Percentiles rank a stretch among this genome's conserved stretches.
phyloP scores from a whole-genome alignment of 768 basidiomycete genomes.

The Suillus subaureus region DNA sequence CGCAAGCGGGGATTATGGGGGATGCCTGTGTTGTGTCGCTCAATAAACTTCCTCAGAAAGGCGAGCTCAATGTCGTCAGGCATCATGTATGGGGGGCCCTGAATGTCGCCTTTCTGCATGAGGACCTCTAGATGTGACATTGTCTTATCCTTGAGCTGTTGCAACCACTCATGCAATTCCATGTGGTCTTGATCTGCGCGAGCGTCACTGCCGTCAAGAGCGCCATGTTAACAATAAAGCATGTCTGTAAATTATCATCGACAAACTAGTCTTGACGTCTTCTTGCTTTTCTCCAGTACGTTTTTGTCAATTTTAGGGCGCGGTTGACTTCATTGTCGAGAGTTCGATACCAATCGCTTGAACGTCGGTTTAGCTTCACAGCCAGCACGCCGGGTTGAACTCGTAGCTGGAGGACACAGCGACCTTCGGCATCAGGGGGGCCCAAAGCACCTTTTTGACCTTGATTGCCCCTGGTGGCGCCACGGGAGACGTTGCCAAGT shows the following conservation, averaged over 20 bases:
- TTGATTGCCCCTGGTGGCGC: slow-evolving; percentile 84
- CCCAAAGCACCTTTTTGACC: slow-evolving; percentile 82
- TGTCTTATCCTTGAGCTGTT: slow-evolving; percentile 85
- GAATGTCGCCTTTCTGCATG: slow-evolving; percentile 88
- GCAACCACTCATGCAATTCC: slow-evolving; percentile 87
- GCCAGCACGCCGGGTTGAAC: slow-evolving; percentile 84
- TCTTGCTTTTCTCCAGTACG: slow-evolving; percentile 82
- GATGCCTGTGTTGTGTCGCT: slow-evolving; percentile 72
- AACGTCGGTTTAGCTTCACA: slow-evolving; percentile 70
- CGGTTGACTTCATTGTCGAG: slow-evolving; percentile 80
- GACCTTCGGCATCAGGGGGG: slow-evolving; percentile 72
- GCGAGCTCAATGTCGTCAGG: slow-evolving; percentile 75
- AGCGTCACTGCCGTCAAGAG: slow-evolving; percentile 46
- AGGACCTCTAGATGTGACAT: slow-evolving; percentile 86
- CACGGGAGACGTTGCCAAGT: slow-evolving; percentile 81
- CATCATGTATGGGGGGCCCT: slow-evolving; percentile 82
- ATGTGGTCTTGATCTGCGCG: slow-evolving; percentile 88
- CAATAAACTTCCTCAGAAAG: slow-evolving; percentile 82
- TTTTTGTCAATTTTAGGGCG: slow-evolving; percentile 83
- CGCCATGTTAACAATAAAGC: slow-evolving; percentile 14
- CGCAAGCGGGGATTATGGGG: slow-evolving; percentile 82
- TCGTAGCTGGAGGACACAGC: slow-evolving; percentile 74
- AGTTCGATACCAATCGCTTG: slow-evolving; percentile 81
- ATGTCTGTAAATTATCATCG: slow-evolving; percentile 2
- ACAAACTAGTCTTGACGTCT: slow-evolving; percentile 71